A percentile compares a stretch with the other conserved stretches of the same genome.
These are phyloP conservation scores for Vachellia pachyceras DNA, from an alignment of 306 rosid species.

Conservation along the genomic window DNA sequence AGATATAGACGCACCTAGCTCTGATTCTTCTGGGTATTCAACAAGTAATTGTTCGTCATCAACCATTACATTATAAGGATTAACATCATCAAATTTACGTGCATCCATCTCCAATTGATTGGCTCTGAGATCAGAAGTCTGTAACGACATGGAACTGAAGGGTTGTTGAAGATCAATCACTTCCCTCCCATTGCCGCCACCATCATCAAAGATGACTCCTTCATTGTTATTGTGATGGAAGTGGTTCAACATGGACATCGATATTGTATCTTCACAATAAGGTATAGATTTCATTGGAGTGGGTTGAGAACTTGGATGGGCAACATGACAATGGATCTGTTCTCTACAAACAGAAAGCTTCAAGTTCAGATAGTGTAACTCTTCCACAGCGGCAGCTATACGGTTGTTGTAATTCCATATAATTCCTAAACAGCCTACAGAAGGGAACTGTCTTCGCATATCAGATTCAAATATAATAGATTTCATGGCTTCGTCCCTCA, in stretches of 20 bases:
- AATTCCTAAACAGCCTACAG: constrained; percentile 50
- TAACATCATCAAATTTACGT: constrained; percentile 34
- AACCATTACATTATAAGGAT: constrained; percentile 41
- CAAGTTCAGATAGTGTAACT: background rate
- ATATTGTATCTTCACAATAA: background rate
- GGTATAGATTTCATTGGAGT: background rate
- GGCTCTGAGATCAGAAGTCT: background rate
- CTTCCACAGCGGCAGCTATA: background rate
- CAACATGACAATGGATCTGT: background rate
- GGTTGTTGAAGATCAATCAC: background rate
- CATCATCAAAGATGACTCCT: background rate
- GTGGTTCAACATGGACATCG: background rate
- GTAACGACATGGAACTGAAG: background rate
- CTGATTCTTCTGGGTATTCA: constrained; percentile 45
- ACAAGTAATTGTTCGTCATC: constrained; percentile 44
- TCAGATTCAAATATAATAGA: constrained; percentile 64
- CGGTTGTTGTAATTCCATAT: background rate
- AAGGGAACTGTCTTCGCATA: constrained; percentile 49
- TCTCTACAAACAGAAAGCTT: constrained; percentile 27
- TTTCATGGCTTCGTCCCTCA: constrained; percentile 57
- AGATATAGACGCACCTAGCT: constrained; percentile 43
- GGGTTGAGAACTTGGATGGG: background rate
- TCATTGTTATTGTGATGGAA: background rate
- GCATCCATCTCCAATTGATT: constrained; percentile 37
- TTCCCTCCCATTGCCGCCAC: background rate